Evolutionary conservation across 805 yeast genomes (phyloP).

Genomic region (Yarrowia sp.): DNA sequence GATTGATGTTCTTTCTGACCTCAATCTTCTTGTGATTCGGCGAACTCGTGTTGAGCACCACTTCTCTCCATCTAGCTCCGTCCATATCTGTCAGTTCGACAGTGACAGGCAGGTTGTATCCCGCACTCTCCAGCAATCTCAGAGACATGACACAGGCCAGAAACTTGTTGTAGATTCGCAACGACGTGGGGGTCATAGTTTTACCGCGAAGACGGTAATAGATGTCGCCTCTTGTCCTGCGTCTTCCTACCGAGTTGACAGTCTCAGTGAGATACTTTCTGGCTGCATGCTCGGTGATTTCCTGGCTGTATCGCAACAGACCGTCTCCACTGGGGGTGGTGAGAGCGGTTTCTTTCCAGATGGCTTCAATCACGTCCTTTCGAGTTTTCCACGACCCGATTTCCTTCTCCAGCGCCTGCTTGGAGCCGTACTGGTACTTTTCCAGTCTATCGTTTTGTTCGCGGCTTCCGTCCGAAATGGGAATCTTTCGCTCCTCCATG

Average conservation of each 20-base stretch:
- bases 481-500: neutral
- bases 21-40: neutral
- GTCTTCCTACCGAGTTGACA: neutral
- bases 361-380: neutral
- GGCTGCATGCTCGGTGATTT: no score
- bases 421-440: neutral
- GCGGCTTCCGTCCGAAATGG: neutral
- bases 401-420: neutral
- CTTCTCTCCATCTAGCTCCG: neutral
- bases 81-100: neutral
- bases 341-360: neutral
- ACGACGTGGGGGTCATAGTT: neutral
- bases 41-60: neutral
- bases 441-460: neutral
- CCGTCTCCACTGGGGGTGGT: neutral
- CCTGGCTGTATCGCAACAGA: neutral
- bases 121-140: neutral
- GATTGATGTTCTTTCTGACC: neutral
- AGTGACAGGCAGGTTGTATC: neutral
- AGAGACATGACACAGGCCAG: slow-evolving; percentile 5
- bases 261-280: neutral
- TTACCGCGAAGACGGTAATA: neutral
- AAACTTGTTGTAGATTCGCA: slow-evolving; percentile 7
- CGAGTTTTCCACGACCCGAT: neutral
- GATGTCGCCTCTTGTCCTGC: neutral